Base-by-base conservation (phyloP, 164 flowering plant species). In the Litsea cubeba region DNA sequence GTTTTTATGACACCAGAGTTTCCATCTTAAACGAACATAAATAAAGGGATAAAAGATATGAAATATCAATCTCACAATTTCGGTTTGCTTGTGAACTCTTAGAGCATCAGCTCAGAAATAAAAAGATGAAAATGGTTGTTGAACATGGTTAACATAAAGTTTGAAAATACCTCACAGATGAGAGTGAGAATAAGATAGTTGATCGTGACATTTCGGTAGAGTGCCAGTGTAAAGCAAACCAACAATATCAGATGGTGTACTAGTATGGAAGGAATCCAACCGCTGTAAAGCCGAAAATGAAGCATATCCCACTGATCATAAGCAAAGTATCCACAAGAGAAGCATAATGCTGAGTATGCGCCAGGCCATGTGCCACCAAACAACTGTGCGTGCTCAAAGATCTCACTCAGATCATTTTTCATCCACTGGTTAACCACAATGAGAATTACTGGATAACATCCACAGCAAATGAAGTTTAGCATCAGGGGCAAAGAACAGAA, bases 221-320 rank as follows among this genome's bases (percentile, higher is more conserved):
- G 71, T 14, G 98, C 99, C 69, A 93, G 91, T 0, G 98, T 93
- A 69, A 95, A 89, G 85, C 97, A 95, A 70, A 91, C 79, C 50
- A 95, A 92, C 58, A 91, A 94, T 26, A 95, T 65, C 65, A 95
- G 81, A 83, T 95, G 97, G 80, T 91, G 99, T 54, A 87, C 85
- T 23, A 95, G 86, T 73, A 95, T 92, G 51, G 94, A 81, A 60
- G 98, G 99, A 77, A 93, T 85, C 87, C 82, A 85, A 62, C 96
- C 96, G 68, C 89, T 90, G 81, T 91, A 93, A n/a, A 95, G 82
- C 50, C 86, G 84, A 76, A 88, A 84, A 1, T 71, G 87, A 63
- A 95, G 84, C 98, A 93, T 93, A 80, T 95, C 97, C 96, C 82
- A 88, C 71, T 95, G 99, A 80, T 93, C 98, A 82, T 95, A 93